Conservation (phyloP, 2,329 filamentous ascomycete species). For the Penicillium brevicompactum region DNA sequence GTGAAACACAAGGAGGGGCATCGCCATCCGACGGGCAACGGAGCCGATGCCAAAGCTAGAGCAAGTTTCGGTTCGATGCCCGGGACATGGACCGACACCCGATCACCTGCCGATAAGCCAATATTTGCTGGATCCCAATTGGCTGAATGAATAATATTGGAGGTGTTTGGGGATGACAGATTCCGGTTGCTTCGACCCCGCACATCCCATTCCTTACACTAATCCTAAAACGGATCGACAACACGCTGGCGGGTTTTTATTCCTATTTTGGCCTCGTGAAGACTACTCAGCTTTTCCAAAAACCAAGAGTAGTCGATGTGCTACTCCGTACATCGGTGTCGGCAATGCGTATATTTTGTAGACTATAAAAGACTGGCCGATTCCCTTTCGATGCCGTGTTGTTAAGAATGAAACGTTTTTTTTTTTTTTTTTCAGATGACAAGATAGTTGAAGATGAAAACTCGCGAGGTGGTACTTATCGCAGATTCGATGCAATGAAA, state of each 20-base stretch:
- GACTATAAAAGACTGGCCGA: no score
- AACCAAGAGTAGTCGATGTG: no score
- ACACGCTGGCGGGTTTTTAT: constrained; percentile 1
- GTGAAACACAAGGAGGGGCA: not conserved
- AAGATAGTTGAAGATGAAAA: no score
- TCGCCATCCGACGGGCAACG: constrained; percentile 1
- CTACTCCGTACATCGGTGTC: no score
- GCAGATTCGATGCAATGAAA: no score
- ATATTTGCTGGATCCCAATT: not conserved
- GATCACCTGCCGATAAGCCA: constrained; percentile 11
- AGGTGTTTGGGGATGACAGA: not conserved
- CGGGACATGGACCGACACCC: constrained; percentile 4
- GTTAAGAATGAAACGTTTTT: no score
- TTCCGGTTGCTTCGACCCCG: not conserved
- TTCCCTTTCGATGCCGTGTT: no score
- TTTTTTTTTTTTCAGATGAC: no score
- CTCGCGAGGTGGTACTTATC: no score
- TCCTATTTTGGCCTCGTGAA: not conserved
- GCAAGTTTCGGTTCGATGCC: not conserved
- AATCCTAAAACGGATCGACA: not conserved
- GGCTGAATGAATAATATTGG: not conserved
- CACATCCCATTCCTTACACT: not conserved
- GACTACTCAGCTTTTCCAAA: no score
- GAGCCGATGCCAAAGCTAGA: constrained; percentile 1
- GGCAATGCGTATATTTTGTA: no score